Conservation (phyloP, 2,329 filamentous ascomycete genomes). For the Curvularia lunata region DNA sequence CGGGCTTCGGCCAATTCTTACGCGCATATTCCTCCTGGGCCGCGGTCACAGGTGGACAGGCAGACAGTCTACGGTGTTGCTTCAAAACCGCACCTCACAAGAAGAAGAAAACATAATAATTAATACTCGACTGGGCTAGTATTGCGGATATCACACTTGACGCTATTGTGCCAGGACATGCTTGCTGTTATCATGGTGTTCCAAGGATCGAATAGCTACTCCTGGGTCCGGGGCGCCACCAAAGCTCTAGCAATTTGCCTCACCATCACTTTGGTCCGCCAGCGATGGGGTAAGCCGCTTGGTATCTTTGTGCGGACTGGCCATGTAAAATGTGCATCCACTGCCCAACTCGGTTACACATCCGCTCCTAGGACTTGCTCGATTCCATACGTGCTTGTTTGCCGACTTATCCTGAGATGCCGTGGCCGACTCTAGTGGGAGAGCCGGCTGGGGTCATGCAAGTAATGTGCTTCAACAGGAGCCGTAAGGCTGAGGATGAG, state of each 20-base stretch:
- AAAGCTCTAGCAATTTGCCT: constrained; percentile 6
- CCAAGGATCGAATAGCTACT: constrained; percentile 3
- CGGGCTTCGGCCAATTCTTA: background rate
- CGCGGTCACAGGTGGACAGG: background rate
- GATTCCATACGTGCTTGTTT: constrained; percentile 5
- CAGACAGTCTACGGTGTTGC: background rate
- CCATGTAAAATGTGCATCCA: background rate
- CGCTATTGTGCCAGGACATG: background rate
- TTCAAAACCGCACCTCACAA: background rate
- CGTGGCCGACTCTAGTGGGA: constrained; percentile 5
- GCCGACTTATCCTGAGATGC: constrained; percentile 3
- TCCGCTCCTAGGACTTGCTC: constrained; percentile 15
- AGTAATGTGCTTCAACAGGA: constrained; percentile 5
- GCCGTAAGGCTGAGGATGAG: constrained; percentile 16
- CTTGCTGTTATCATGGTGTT: background rate
- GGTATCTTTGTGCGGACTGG: constrained; percentile 3
- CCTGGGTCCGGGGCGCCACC: constrained; percentile 8
- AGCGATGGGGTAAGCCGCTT: constrained; percentile 7
- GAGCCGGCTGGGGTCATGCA: constrained; percentile 8
- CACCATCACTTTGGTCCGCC: background rate
- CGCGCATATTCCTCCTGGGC: background rate
- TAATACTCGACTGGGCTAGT: constrained; percentile 7
- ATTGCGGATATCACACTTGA: background rate
- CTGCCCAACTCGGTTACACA: constrained; percentile 7
- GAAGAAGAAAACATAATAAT: background rate